A percentile compares a stretch with the other conserved stretches of the same genome.
phyloP scores from a whole-genome alignment of 2,329 filamentous ascomycete species.

The Ophiosphaerella korrae region DNA sequence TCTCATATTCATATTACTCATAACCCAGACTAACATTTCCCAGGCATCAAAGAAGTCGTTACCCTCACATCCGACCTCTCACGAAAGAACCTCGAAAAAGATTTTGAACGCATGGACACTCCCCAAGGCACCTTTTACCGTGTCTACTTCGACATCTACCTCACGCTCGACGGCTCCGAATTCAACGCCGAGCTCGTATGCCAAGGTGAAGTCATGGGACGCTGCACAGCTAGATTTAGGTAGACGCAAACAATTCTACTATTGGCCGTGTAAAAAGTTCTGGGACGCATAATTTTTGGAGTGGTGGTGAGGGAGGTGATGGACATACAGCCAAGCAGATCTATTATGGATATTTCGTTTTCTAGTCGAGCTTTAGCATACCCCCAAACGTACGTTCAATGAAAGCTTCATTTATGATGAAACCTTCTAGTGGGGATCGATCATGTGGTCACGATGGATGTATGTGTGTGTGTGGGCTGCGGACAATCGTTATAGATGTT shows the following conservation, averaged over 20 bases:
- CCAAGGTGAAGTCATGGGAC: conserved; percentile 98
- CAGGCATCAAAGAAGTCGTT: conserved; percentile 98
- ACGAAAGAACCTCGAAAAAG: conserved; percentile 97
- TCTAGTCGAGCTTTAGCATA: conserved; percentile 7
- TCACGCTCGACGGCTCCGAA: conserved; percentile 95
- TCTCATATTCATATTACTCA: conserved; percentile 34
- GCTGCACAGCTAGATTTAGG: conserved; percentile 88
- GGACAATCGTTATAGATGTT: no score
- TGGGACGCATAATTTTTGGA: neutral
- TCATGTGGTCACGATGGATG: no score
- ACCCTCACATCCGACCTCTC: conserved; percentile 96
- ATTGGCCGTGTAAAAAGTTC: conserved; percentile 7
- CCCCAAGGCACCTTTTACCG: conserved; percentile 77
- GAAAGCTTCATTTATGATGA: neutral
- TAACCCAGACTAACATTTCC: conserved; percentile 1
- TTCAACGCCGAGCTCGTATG: conserved; percentile 99
- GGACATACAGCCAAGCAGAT: neutral
- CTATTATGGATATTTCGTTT: conserved; percentile 1
- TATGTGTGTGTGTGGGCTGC: no score
- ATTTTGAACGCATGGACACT: conserved; percentile 99
- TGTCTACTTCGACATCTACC: conserved; percentile 73
- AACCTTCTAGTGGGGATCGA: neutral
- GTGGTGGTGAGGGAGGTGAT: neutral
- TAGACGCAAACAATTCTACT: conserved; percentile 39
- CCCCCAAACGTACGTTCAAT: conserved; percentile 8